Base-by-base conservation (phyloP, 306 rosid species). In the Myrica gale region DNA sequence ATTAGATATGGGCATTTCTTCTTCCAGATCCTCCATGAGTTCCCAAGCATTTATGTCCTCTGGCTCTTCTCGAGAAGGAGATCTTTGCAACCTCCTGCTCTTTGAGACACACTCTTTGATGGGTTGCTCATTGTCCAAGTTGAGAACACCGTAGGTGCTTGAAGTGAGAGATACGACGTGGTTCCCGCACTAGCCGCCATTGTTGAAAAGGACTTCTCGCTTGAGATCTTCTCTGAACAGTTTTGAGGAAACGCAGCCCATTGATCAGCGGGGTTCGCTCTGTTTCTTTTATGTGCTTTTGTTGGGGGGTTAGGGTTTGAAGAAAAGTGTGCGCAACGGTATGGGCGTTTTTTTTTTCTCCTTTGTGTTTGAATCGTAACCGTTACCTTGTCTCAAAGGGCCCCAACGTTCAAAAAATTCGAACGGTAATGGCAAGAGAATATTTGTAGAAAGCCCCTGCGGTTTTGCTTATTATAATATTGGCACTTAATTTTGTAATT, bases 171-270 rank as follows among this genome's bases (percentile, higher is more conserved):
- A 92, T 41, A 96, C 99, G 0, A 92, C 92, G 54, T 96, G 99
- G 85, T 81, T 90, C 9, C 72, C 1, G 78, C 72, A 88, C 52
- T 76, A 82, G 76, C 89, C 85, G 77, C 90, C 92, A 78, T 86
- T 58, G 87, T 57, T 81, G 92, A 88, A 20, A 39, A 60, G 61
- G 82, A 80, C 68, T 5, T 90, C 89, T 71, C 74, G 78, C 65
- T 79, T 76, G 67, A 86, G 82, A 5, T 96, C 91, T 69, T 86
- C 85, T 80, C 81, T 86, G 74, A 85, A 75, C 63, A 74, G 86
- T 86, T 92, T 96, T 0, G 99, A 92, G 15, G 99, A 92, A 79
- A 90, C 92, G 76, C 99, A 96, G 73, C 98, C 99, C 99, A 96
- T 96, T 69, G 83, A 69, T 78, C 81, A 61, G 76, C 70, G 80